phyloP scores from a whole-genome alignment of 2,329 filamentous ascomycete genomes.

The Claviceps sp. region DNA sequence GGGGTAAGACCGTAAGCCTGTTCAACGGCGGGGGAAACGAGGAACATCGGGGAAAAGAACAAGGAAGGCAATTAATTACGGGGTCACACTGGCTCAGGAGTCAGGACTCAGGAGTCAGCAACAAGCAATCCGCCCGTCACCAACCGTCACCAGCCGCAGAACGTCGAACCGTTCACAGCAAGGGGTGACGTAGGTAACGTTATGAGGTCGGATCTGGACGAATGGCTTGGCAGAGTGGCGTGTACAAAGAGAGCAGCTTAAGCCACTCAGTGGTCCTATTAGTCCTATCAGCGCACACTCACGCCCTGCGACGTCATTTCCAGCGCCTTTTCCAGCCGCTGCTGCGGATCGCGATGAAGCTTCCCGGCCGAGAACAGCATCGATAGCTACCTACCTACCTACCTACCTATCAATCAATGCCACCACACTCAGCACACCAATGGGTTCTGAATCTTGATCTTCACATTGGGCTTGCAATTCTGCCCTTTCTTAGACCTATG shows the following conservation, averaged over 20 bases:
- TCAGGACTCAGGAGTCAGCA: background rate
- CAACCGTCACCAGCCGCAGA: background rate
- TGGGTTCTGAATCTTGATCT: background rate
- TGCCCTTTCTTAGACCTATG: background rate
- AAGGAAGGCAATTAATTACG: background rate
- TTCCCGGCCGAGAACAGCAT: background rate
- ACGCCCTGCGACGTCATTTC: conserved; percentile 1
- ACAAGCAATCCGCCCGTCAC: background rate
- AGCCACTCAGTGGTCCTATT: background rate
- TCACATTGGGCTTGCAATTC: background rate
- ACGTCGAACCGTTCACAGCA: background rate
- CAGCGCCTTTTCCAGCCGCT: background rate
- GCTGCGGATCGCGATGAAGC: background rate
- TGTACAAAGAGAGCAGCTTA: too few species aligned
- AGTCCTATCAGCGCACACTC: background rate
- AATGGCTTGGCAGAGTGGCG: too few species aligned
- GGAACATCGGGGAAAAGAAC: background rate
- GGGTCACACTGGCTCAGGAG: background rate
- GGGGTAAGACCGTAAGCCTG: background rate
- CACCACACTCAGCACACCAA: background rate
- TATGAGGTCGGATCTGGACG: too few species aligned
- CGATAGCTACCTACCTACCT: background rate
- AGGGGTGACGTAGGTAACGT: background rate
- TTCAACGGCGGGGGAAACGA: background rate
- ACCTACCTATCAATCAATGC: background rate